Conservation (phyloP, 2,329 filamentous ascomycete genomes). For the Cercospora sp. region DNA sequence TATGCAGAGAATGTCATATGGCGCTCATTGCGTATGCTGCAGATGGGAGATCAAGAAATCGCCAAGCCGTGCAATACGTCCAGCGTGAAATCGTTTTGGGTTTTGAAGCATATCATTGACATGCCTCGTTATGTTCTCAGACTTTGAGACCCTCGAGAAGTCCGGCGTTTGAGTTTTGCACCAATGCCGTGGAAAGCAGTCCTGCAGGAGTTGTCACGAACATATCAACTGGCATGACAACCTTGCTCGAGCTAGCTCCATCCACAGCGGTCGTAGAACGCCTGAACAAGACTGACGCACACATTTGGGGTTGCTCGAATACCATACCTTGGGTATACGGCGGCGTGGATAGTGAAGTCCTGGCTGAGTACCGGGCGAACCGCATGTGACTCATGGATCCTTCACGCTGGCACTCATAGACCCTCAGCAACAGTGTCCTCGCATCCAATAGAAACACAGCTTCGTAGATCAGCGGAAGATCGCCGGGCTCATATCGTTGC, state of each 20-base stretch:
- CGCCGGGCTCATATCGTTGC: slow-evolving; percentile 24
- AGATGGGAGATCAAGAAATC: background rate
- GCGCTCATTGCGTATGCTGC: background rate
- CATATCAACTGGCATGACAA: no score
- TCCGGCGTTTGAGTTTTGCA: no score
- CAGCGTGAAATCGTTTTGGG: background rate
- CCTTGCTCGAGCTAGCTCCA: no score
- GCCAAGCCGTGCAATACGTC: background rate
- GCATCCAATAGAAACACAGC: slow-evolving; percentile 12
- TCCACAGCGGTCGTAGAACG: no score
- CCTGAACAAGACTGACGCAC: no score
- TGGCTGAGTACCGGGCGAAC: background rate
- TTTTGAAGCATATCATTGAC: background rate
- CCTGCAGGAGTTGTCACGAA: no score
- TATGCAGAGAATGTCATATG: background rate
- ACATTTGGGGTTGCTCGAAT: no score
- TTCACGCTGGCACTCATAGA: background rate
- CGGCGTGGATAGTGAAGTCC: background rate
- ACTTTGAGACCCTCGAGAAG: no score
- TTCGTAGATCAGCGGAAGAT: slow-evolving; percentile 17
- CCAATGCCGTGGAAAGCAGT: no score
- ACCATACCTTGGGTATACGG: background rate
- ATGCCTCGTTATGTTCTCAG: background rate
- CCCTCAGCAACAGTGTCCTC: background rate
- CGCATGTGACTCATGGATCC: background rate